Evolutionary conservation across 345 rosid genomes (phyloP).

Genomic region (Toxicodendron radicans): DNA sequence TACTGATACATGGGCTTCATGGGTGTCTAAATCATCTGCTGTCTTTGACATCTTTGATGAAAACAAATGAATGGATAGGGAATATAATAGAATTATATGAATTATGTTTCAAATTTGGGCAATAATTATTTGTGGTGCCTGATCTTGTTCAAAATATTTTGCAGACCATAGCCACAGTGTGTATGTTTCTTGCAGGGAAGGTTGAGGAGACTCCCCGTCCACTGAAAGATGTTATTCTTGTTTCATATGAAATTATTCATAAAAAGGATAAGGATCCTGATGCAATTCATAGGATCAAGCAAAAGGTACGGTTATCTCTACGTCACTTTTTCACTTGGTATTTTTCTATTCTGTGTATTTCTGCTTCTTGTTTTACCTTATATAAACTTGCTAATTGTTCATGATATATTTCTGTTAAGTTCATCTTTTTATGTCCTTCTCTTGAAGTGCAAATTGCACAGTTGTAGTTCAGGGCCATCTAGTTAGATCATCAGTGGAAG

Average conservation of each 20-base stretch:
- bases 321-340: not conserved
- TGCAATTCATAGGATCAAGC: slow-evolving; percentile 81
- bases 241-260: slow-evolving; percentile 90
- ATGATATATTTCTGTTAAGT: not conserved
- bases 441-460: not conserved
- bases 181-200: slow-evolving; percentile 99
- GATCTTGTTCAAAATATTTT: slow-evolving; percentile 11
- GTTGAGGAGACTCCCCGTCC: slow-evolving; percentile 99
- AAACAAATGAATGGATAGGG: not conserved
- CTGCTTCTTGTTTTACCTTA: not conserved
- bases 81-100: not conserved
- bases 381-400: not conserved
- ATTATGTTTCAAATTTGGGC: not conserved
- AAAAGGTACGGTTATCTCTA: slow-evolving; percentile 58
- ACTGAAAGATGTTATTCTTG: slow-evolving; percentile 85
- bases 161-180: slow-evolving; percentile 90
- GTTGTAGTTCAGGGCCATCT: not conserved
- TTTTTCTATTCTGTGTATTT: not conserved
- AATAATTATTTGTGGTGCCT: not conserved
- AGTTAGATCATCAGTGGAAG: not conserved
- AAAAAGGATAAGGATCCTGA: slow-evolving; percentile 92
- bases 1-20: not conserved
- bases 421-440: not conserved
- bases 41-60: not conserved
- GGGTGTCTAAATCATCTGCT: not conserved